phyloP scores from a whole-genome alignment of 768 basidiomycete genomes.

The Russula emetica region DNA sequence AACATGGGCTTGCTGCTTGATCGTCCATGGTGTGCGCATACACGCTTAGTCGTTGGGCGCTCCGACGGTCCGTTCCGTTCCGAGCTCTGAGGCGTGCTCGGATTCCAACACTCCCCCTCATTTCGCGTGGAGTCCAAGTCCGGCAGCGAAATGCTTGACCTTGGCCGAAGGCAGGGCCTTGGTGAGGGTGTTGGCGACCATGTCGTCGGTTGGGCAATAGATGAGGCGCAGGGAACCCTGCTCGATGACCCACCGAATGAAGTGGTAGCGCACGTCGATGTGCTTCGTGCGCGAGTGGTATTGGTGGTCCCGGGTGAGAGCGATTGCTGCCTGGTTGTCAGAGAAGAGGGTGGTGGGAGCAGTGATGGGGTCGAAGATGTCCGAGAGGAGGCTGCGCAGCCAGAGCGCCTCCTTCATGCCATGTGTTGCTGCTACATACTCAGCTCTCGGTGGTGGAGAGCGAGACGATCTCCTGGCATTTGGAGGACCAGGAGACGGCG shows the following conservation, averaged over 20 bases:
- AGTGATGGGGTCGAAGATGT: neutral
- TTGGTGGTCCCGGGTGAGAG: neutral
- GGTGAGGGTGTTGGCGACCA: slow-evolving; percentile 3
- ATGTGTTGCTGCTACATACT: slow-evolving; percentile 38
- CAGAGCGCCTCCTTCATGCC: neutral
- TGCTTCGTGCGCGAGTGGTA: neutral
- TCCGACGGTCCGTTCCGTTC: no score
- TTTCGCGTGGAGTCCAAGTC: neutral
- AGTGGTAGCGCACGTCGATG: neutral
- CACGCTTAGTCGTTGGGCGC: no score
- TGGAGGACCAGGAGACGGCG: slow-evolving; percentile 39
- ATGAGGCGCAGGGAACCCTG: neutral
- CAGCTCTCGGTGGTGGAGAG: slow-evolving; percentile 42
- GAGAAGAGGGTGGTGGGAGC: neutral
- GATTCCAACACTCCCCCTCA: neutral
- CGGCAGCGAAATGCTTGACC: neutral
- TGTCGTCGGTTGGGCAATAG: slow-evolving; percentile 10
- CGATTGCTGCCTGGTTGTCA: neutral
- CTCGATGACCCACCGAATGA: neutral
- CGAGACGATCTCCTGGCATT: slow-evolving; percentile 33
- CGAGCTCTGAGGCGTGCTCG: no score
- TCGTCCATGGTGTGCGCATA: no score
- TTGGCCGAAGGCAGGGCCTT: neutral
- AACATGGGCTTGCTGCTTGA: no score
- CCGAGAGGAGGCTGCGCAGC: neutral